Conservation (phyloP, 257 asterid species). For the Rubia yunnanensis region DNA sequence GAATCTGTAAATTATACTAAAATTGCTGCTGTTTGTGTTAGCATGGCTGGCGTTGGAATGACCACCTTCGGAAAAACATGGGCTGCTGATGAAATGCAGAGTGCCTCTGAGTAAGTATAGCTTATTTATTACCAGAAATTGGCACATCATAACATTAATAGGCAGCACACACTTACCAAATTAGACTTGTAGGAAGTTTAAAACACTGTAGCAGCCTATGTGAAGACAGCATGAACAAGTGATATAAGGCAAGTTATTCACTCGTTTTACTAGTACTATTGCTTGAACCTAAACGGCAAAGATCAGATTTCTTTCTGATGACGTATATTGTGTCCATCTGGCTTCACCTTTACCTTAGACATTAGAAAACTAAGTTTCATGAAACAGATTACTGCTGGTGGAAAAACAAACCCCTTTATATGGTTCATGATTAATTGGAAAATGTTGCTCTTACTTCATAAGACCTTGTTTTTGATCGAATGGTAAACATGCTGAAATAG, state of each 20-base stretch:
- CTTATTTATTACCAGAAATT: background rate
- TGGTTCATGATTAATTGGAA: background rate
- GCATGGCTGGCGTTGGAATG: constrained; percentile 75
- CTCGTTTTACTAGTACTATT: background rate
- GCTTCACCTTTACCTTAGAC: background rate
- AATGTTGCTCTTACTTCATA: background rate
- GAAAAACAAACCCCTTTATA: background rate
- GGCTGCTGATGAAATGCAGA: constrained; percentile 60
- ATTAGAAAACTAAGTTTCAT: background rate
- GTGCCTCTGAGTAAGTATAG: constrained; percentile 45
- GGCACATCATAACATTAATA: background rate
- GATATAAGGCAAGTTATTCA: no score
- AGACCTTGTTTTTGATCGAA: no score
- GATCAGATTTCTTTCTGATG: background rate
- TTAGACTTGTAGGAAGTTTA: no score
- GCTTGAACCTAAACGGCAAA: background rate
- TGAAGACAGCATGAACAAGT: no score
- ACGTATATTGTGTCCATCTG: background rate
- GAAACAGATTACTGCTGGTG: background rate
- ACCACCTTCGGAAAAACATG: constrained; percentile 73
- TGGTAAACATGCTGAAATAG: no score
- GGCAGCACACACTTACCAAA: background rate
- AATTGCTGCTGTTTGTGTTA: constrained; percentile 46
- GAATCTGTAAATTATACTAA: constrained; percentile 52
- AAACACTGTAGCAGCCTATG: no score